Conservation (phyloP, 2,329 filamentous ascomycete genomes). For the Hypoxylon sp. region DNA sequence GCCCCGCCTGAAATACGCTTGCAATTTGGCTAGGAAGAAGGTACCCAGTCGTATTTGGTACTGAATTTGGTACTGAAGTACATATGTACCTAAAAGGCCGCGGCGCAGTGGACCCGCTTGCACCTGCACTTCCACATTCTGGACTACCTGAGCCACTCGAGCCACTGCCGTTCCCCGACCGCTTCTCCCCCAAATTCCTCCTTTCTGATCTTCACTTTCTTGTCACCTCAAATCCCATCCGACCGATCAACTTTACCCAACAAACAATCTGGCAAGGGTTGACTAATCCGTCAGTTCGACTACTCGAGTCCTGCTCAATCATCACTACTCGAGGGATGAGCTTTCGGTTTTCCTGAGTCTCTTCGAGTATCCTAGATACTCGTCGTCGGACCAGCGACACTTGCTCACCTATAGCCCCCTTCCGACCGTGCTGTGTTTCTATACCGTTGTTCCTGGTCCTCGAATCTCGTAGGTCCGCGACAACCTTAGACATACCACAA, state of each 20-base stretch:
- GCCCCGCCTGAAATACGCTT: constrained; percentile 38
- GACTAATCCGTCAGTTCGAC: constrained; percentile 47
- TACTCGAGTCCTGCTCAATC: constrained; percentile 44
- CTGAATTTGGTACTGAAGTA: too few species aligned
- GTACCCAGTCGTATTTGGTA: constrained; percentile 18
- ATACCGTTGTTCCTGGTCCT: constrained; percentile 23
- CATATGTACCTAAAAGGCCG: constrained; percentile 24
- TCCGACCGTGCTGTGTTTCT: constrained; percentile 39
- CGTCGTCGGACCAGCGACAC: constrained; percentile 43
- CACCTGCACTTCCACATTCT: constrained; percentile 15
- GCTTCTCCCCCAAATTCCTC: constrained; percentile 52
- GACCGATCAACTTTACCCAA: constrained; percentile 47
- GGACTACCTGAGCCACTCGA: constrained; percentile 24
- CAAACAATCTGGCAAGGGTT: constrained; percentile 48
- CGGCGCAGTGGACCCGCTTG: constrained; percentile 29
- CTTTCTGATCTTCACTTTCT: constrained; percentile 53
- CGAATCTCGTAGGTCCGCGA: constrained; percentile 21
- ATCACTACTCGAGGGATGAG: constrained; percentile 49
- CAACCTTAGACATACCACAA: constrained; percentile 58
- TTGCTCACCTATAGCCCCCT: constrained; percentile 20
- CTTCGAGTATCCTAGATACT: constrained; percentile 53
- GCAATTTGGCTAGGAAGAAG: constrained; percentile 39
- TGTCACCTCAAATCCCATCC: constrained; percentile 44
- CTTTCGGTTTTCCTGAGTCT: constrained; percentile 44
- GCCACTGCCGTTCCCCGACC: constrained; percentile 50